A percentile compares a stretch with the other conserved stretches of the same genome.
These are phyloP conservation scores for Naganishia sp. DNA, from an alignment of 1,284 basidiomycete genomes.

Conservation along the genomic window DNA sequence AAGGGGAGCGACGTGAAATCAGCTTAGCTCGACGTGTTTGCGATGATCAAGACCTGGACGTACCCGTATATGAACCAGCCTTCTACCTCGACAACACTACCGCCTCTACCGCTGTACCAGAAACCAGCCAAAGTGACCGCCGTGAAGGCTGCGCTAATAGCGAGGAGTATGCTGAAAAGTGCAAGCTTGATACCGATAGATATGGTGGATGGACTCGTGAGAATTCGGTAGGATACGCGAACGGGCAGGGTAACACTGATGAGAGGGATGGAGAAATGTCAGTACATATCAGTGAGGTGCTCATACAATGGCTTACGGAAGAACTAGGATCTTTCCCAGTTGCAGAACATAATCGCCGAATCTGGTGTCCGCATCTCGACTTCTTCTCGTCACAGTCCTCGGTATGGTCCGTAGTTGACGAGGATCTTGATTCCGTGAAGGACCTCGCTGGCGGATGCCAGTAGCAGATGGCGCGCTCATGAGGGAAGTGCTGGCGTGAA, in stretches of 20 bases:
- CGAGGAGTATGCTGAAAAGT: constrained; percentile 43
- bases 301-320: constrained; percentile 41
- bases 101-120: constrained; percentile 53
- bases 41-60: constrained; percentile 19
- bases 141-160: constrained; percentile 46
- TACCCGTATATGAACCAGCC: constrained; percentile 53
- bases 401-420: too few species aligned
- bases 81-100: constrained; percentile 49
- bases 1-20: background rate
- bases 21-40: background rate
- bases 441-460: too few species aligned
- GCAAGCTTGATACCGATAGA: constrained; percentile 45
- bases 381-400: too few species aligned
- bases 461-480: too few species aligned
- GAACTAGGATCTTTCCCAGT: constrained; percentile 37
- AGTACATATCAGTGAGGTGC: constrained; percentile 10
- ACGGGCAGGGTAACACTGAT: constrained; percentile 46
- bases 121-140: constrained; percentile 50
- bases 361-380: constrained; percentile 4
- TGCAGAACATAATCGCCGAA: constrained; percentile 46
- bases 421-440: too few species aligned
- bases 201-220: constrained; percentile 51
- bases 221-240: constrained; percentile 40
- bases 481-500: too few species aligned
- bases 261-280: background rate